These are phyloP conservation scores for Sporothrix brasiliensis DNA, from an alignment of 2,329 filamentous ascomycete genomes.

Conservation along the genomic window DNA sequence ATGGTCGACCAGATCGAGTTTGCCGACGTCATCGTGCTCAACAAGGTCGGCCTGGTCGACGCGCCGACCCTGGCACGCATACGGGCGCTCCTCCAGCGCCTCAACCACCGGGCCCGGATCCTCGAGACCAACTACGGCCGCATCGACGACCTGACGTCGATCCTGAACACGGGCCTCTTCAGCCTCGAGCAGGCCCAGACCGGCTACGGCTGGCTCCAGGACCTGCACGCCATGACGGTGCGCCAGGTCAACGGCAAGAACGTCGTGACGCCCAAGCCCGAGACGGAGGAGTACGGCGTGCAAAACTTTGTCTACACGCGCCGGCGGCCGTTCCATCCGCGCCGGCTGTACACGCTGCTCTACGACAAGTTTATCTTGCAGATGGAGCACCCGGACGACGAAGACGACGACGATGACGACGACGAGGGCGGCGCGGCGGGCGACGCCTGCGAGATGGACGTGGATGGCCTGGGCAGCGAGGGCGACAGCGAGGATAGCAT, in stretches of 20 bases:
- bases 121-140: conserved; percentile 62
- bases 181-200: conserved; percentile 65
- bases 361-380: conserved; percentile 57
- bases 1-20: conserved; percentile 81
- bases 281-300: conserved; percentile 73
- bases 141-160: conserved; percentile 60
- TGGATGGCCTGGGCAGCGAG: conserved; percentile 31
- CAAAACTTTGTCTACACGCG: conserved; percentile 70
- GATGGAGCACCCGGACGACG: conserved; percentile 47
- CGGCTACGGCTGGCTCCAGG: conserved; percentile 70
- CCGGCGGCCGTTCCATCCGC: conserved; percentile 57
- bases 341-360: conserved; percentile 50
- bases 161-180: conserved; percentile 68
- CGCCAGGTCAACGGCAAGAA: conserved; percentile 55
- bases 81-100: conserved; percentile 56
- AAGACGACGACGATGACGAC: conserved; percentile 39
- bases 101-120: conserved; percentile 69
- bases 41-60: conserved; percentile 65
- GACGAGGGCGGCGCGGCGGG: no score
- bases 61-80: conserved; percentile 52
- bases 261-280: conserved; percentile 65
- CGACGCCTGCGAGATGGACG: conserved; percentile 37
- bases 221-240: conserved; percentile 68
- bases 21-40: conserved; percentile 71
- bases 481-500: conserved; percentile 6